Base-by-base conservation (phyloP, 1,284 basidiomycete species). In the Grifola frondosa region DNA sequence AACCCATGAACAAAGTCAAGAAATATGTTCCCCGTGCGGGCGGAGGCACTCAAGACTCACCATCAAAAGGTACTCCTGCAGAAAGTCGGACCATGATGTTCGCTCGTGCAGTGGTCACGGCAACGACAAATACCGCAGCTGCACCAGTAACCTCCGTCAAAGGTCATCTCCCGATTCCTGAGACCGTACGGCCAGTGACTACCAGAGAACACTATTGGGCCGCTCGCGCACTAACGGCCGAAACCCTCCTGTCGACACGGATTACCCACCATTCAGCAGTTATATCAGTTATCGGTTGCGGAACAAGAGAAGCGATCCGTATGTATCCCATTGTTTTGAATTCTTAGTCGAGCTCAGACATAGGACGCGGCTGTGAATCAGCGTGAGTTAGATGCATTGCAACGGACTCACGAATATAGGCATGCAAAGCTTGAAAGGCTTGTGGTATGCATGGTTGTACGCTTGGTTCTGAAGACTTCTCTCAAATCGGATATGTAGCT, bases 201-300 rank as follows among this genome's bases (percentile, higher is more conserved):
- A 28, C 44, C 16, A 56, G 60, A 1, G 78, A 78, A 46, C 77
- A 75, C 46, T 82, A 83, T 54, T 85, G 82, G 83, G 77, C 77
- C 21, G 65, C 72, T n/a, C 74, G 83, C 4, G 80, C 82, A 3
- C 50, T 81, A 25, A 72, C 75, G 5, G 82, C 81, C 3, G 82
- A 85, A 57, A 72, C 78, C 1, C 57, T 80, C 24, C 65, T 84
- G 3, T 62, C 68, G 0, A 73, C 71, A 16, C 68, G 67, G 29
- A 61, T 68, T 21, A 62, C 54, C 19, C 77, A 81, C 52, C 67
- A 74, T 25, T 55, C 58, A 9, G 78, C n/a, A 83, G 38, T 54
- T 81, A 17, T 64, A 61, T 43, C 63, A 57, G 19, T 42, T 78
- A 35, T 61, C 68, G 29, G 54, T 62, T 13, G 52, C 47, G 1